phyloP scores from a whole-genome alignment of 768 basidiomycete species.

The Rhizopogon roseolus region DNA sequence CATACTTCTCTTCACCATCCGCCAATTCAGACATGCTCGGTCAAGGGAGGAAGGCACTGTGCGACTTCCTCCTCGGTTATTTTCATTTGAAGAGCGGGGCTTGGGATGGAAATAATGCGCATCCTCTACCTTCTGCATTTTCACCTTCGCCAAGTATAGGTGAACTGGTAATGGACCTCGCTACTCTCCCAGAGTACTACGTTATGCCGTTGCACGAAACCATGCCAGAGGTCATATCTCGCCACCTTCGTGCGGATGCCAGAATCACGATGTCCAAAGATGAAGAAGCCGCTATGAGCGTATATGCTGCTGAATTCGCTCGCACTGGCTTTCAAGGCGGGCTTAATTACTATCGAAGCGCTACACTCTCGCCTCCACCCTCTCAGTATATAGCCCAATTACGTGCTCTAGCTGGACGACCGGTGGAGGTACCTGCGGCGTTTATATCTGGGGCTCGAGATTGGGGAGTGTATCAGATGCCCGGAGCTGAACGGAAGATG shows the following conservation, averaged over 20 bases:
- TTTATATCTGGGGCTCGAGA: slow-evolving; percentile 53
- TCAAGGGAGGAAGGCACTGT: slow-evolving; percentile 12
- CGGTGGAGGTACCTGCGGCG: slow-evolving; percentile 48
- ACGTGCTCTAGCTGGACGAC: slow-evolving; percentile 39
- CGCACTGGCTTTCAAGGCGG: slow-evolving; percentile 63
- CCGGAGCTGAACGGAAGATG: slow-evolving; percentile 46
- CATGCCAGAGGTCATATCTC: slow-evolving; percentile 46
- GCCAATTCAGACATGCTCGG: slow-evolving; percentile 43
- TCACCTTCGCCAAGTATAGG: slow-evolving; percentile 14
- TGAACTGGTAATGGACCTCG: slow-evolving; percentile 27
- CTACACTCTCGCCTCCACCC: slow-evolving; percentile 23
- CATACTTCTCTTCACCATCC: slow-evolving; percentile 42
- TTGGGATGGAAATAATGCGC: slow-evolving; percentile 38
- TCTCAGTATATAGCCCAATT: slow-evolving; percentile 34
- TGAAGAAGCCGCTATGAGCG: slow-evolving; percentile 33
- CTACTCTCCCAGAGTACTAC: slow-evolving; percentile 52
- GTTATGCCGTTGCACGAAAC: slow-evolving; percentile 50
- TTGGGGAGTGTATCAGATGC: slow-evolving; percentile 58
- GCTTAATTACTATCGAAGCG: slow-evolving; percentile 49
- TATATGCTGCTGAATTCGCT: slow-evolving; percentile 45
- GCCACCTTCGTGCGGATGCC: slow-evolving; percentile 26
- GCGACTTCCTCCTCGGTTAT: slow-evolving; percentile 19
- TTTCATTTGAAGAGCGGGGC: slow-evolving; percentile 55
- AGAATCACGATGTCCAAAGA: slow-evolving; percentile 42
- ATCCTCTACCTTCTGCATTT: slow-evolving; percentile 30